phyloP scores from a whole-genome alignment of 73 alveolate genomes.

The Paramecium sonneborni region DNA sequence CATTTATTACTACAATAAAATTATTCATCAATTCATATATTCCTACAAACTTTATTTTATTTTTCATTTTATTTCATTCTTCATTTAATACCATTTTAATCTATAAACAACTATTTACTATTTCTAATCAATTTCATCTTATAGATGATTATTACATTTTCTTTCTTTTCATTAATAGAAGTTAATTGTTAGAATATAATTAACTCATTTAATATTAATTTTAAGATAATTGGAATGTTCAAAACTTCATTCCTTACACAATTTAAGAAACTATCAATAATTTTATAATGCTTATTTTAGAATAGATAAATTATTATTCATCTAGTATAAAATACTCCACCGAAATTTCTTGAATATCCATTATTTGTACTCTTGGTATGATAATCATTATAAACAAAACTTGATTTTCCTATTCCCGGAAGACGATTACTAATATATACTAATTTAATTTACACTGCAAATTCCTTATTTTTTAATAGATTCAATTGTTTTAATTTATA shows the following conservation, averaged over 20 bases:
- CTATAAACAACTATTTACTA: too few species aligned
- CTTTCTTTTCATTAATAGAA: too few species aligned
- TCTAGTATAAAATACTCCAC: constrained; percentile 67
- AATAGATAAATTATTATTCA: constrained; percentile 23
- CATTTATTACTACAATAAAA: neutral
- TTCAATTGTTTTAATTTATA: constrained; percentile 54
- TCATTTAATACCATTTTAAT: neutral
- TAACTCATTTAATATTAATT: too few species aligned
- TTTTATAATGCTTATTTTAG: neutral
- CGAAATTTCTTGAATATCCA: constrained; percentile 66
- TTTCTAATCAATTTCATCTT: too few species aligned
- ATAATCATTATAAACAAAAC: constrained; percentile 64
- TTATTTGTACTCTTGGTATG: constrained; percentile 65
- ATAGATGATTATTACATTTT: too few species aligned
- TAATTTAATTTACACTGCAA: constrained; percentile 43
- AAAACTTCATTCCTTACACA: too few species aligned
- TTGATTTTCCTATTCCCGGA: constrained; percentile 60
- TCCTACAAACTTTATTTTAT: neutral
- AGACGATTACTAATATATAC: neutral
- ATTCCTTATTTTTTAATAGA: constrained; percentile 55
- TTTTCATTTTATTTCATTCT: neutral
- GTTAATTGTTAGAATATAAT: too few species aligned
- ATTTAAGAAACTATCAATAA: neutral
- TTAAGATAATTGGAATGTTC: too few species aligned
- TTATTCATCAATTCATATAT: neutral